These are phyloP conservation scores for Colletotrichum sp. DNA, from an alignment of 2,329 filamentous ascomycete species.

Conservation along the genomic window DNA sequence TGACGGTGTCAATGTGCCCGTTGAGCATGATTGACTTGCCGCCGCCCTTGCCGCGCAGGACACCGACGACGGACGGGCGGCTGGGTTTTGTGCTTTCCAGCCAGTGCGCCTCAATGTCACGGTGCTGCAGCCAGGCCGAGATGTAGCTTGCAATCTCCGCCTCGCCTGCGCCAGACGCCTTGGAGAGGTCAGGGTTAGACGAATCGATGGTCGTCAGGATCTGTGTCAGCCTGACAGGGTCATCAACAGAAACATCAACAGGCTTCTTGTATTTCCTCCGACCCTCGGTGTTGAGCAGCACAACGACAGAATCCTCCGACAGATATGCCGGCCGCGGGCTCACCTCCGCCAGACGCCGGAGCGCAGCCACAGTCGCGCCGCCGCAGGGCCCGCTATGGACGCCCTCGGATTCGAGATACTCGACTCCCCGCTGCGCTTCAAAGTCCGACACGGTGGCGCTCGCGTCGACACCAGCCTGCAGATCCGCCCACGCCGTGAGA, in stretches of 20 bases:
- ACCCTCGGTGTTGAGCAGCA: constrained; percentile 73
- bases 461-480: constrained; percentile 64
- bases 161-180: constrained; percentile 49
- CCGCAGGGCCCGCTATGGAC: constrained; percentile 68
- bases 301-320: constrained; percentile 57
- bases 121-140: constrained; percentile 54
- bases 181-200: constrained; percentile 47
- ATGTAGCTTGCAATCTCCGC: constrained; percentile 50
- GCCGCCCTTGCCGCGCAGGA: constrained; percentile 48
- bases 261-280: constrained; percentile 56
- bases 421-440: constrained; percentile 64
- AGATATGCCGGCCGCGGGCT: constrained; percentile 38
- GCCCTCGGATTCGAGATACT: constrained; percentile 52
- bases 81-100: constrained; percentile 46
- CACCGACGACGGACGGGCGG: constrained; percentile 54
- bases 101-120: constrained; percentile 54
- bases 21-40: constrained; percentile 57
- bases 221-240: constrained; percentile 47
- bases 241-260: constrained; percentile 41
- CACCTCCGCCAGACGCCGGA: constrained; percentile 48
- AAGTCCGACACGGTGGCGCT: constrained; percentile 64
- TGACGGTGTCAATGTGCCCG: constrained; percentile 59
- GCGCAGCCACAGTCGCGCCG: constrained; percentile 59
- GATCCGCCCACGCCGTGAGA: constrained; percentile 65
- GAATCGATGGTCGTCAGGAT: constrained; percentile 54